phyloP scores from a whole-genome alignment of 257 asterid genomes.

The Echites panduratus region DNA sequence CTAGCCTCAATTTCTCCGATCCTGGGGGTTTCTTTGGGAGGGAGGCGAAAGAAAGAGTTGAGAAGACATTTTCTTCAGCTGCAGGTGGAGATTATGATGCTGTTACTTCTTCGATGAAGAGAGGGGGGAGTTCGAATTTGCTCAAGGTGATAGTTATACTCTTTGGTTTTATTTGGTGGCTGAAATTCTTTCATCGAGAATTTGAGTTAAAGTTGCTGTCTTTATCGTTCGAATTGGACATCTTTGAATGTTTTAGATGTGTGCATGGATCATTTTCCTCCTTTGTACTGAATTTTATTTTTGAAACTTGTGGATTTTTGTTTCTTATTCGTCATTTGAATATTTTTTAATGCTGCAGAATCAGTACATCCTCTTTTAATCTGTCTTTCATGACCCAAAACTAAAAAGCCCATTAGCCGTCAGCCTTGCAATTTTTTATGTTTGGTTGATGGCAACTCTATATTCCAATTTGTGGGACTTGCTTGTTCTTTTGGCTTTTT shows the following conservation, averaged over 20 bases:
- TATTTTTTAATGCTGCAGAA: no score
- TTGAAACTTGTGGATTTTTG: not conserved
- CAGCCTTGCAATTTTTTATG: not conserved
- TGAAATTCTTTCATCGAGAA: not conserved
- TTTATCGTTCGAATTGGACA: not conserved
- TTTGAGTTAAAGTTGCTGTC: not conserved
- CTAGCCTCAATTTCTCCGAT: slow-evolving; percentile 60
- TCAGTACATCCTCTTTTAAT: not conserved
- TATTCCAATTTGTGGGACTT: not conserved
- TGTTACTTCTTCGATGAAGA: slow-evolving; percentile 36
- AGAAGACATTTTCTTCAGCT: slow-evolving; percentile 21
- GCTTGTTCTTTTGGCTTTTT: not conserved
- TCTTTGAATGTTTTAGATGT: not conserved
- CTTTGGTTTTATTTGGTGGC: slow-evolving; percentile 41
- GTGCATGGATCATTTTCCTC: not conserved
- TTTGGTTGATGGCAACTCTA: slow-evolving; percentile 1
- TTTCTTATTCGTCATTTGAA: not conserved
- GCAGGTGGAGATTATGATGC: slow-evolving; percentile 46
- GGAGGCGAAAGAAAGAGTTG: slow-evolving; percentile 22
- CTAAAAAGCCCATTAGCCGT: not conserved
- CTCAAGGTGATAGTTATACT: slow-evolving; percentile 27
- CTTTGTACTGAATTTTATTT: not conserved
- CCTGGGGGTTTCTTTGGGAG: slow-evolving; percentile 39
- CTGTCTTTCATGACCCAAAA: not conserved
- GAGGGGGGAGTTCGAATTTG: slow-evolving; percentile 19